Evolutionary conservation across 441 rosid genomes (phyloP).

Genomic region (Adansonia grandidieri): DNA sequence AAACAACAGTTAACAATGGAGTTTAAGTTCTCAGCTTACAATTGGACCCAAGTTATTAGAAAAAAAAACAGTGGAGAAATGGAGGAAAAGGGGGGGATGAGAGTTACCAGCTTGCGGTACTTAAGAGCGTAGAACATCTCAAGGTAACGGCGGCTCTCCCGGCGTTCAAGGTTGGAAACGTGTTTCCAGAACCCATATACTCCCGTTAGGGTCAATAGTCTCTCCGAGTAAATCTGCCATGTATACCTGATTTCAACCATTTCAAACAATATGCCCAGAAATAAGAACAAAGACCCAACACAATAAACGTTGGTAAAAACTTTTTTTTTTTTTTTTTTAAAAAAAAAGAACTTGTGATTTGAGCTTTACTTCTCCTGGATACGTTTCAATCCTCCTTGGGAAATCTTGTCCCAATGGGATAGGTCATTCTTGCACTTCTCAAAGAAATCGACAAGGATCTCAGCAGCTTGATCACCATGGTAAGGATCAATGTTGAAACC

Average conservation of each 20-base stretch:
- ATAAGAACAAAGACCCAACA: neutral
- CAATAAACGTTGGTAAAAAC: neutral
- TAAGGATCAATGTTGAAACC: constrained; percentile 94
- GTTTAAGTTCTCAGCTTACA: neutral
- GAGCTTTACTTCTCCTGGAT: constrained; percentile 76
- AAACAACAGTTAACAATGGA: constrained; percentile 17
- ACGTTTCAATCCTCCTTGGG: constrained; percentile 75
- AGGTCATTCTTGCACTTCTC: constrained; percentile 74
- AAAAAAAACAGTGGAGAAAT: neutral
- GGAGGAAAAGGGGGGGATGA: neutral
- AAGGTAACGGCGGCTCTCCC: constrained; percentile 85
- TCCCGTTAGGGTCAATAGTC: constrained; percentile 82
- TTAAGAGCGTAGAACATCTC: constrained; percentile 96
- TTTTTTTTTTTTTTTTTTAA: too few species aligned
- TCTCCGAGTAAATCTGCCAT: constrained; percentile 89
- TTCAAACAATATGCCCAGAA: neutral
- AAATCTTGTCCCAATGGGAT: constrained; percentile 71
- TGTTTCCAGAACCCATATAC: constrained; percentile 99
- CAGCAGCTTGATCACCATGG: constrained; percentile 88
- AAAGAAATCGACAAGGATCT: constrained; percentile 70
- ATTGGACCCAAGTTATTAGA: neutral
- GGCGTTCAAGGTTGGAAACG: constrained; percentile 87
- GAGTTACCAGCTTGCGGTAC: constrained; percentile 74
- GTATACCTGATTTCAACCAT: constrained; percentile 59
- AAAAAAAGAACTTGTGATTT: neutral